Evolutionary conservation across 1,284 basidiomycete species (phyloP).

Genomic region (Sanghuangporus sanghuang): DNA sequence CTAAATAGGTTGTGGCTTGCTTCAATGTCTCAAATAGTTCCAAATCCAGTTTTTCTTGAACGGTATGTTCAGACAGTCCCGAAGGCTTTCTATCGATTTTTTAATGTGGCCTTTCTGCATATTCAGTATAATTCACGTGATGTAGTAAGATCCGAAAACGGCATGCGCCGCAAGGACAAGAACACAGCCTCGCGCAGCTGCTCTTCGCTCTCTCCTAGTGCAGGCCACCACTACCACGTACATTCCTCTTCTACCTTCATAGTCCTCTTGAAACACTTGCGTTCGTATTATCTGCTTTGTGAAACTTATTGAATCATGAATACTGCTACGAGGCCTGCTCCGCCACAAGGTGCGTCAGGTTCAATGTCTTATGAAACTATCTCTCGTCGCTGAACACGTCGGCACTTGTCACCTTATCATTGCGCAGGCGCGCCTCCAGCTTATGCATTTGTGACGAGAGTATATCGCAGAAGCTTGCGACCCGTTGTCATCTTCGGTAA

Average conservation of each 20-base stretch:
- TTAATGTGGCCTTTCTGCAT: too few species aligned
- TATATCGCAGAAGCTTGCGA: constrained; percentile 51
- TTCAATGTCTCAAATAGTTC: background rate
- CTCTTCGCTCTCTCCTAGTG: background rate
- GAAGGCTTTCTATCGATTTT: too few species aligned
- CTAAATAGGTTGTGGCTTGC: background rate
- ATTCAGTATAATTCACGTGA: background rate
- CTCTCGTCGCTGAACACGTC: background rate
- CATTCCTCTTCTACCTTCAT: background rate
- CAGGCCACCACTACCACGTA: background rate
- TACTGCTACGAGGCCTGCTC: constrained; percentile 12
- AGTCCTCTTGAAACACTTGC: background rate
- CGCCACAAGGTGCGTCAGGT: constrained; percentile 16
- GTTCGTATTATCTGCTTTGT: background rate
- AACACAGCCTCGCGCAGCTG: background rate
- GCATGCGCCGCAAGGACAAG: background rate
- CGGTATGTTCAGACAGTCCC: too few species aligned
- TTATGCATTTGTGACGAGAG: constrained; percentile 51
- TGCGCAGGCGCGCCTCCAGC: constrained; percentile 46
- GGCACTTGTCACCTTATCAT: background rate
- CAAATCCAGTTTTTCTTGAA: too few species aligned
- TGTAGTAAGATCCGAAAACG: background rate
- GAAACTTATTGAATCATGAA: constrained; percentile 2
- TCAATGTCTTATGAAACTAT: background rate
- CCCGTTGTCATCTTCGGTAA: constrained; percentile 52